A percentile compares a stretch with the other conserved stretches of the same genome.
phyloP scores from a whole-genome alignment of 306 rosid genomes.

The Begonia loranthoides region DNA sequence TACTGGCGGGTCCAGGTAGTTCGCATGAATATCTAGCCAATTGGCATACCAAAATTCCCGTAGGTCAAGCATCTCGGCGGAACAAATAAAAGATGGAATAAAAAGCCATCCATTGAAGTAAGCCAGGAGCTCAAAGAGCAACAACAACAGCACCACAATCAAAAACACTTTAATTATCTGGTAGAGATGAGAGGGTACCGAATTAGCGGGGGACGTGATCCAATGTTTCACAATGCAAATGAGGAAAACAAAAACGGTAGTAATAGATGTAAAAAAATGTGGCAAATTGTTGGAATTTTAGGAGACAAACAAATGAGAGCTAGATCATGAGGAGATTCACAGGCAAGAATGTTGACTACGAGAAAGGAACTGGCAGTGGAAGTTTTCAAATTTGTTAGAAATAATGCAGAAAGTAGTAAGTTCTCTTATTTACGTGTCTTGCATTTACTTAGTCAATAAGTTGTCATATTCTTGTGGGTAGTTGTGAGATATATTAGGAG shows the following conservation, averaged over 20 bases:
- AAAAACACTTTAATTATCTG: conserved; percentile 51
- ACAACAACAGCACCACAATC: conserved; percentile 34
- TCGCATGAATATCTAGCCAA: conserved; percentile 61
- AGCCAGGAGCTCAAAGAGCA: conserved; percentile 66
- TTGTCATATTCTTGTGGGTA: too few species aligned
- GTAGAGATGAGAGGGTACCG: conserved; percentile 61
- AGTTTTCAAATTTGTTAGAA: too few species aligned
- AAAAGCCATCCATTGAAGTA: conserved; percentile 97
- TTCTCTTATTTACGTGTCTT: too few species aligned
- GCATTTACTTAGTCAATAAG: too few species aligned
- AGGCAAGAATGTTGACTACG: conserved; percentile 31
- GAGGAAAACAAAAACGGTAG: conserved; percentile 26
- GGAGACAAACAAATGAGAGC: conserved; percentile 55
- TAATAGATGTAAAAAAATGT: conserved; percentile 28
- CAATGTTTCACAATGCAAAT: conserved; percentile 61
- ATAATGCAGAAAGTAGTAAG: too few species aligned
- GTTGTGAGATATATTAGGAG: too few species aligned
- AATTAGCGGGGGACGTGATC: conserved; percentile 41
- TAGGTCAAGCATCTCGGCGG: conserved; percentile 51
- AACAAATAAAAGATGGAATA: conserved; percentile 46
- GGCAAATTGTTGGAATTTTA: conserved; percentile 62
- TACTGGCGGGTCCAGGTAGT: conserved; percentile 76
- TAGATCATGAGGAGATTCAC: conserved; percentile 24
- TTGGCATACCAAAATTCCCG: conserved; percentile 38
- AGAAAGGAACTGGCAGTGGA: conserved; percentile 14